These are phyloP conservation scores for Monosporozyma servazzii DNA, from an alignment of 805 yeast species.

Conservation along the genomic window DNA sequence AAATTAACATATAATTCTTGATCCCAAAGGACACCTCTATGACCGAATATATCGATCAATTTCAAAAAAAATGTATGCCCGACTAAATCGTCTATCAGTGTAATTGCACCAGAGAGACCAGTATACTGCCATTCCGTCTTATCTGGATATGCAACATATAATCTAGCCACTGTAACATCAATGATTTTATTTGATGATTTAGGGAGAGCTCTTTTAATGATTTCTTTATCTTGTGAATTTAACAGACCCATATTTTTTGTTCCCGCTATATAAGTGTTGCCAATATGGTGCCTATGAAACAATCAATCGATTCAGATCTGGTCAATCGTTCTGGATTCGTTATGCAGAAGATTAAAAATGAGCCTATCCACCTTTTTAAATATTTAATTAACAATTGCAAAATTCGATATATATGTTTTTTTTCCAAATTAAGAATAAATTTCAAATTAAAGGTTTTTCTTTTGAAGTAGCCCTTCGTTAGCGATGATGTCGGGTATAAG, in stretches of 20 bases:
- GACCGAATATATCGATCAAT: conserved; percentile 74
- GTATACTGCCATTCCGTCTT: conserved; percentile 77
- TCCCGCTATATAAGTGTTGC: background rate
- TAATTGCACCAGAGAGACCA: conserved; percentile 81
- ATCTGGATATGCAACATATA: conserved; percentile 85
- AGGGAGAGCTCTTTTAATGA: conserved; percentile 81
- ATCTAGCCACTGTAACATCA: conserved; percentile 82
- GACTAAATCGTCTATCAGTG: conserved; percentile 81
- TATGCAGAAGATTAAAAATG: background rate
- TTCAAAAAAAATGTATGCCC: conserved; percentile 91
- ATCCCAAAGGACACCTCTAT: conserved; percentile 90
- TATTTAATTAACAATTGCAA: too few relatives aligned
- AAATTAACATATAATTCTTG: conserved; percentile 87
- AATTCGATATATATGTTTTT: background rate
- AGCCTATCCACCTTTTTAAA: background rate
- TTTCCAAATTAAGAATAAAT: background rate
- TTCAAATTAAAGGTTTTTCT: background rate
- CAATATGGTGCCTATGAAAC: background rate
- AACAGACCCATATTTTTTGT: conserved; percentile 31
- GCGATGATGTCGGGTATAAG: background rate
- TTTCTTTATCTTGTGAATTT: conserved; percentile 66
- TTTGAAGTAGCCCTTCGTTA: background rate
- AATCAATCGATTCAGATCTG: too few relatives aligned
- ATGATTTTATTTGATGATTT: conserved; percentile 78
- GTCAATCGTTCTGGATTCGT: too few relatives aligned